A percentile compares a stretch with the other conserved stretches of the same genome.
These are phyloP conservation scores for Incumbomyces delicatus DNA, from an alignment of 2,329 filamentous ascomycete genomes.

Conservation along the genomic window DNA sequence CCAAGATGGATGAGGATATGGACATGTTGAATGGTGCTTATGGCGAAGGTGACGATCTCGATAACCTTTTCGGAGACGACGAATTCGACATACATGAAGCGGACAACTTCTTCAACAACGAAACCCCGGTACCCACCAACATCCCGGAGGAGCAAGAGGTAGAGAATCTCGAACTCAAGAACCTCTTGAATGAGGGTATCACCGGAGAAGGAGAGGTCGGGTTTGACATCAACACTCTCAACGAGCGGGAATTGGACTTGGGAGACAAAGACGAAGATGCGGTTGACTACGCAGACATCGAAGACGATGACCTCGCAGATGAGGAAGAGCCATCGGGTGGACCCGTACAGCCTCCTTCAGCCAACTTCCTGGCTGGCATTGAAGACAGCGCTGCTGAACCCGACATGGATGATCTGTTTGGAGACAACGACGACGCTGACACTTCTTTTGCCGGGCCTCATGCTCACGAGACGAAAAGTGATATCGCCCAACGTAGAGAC, in stretches of 20 bases:
- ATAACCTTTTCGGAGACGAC: constrained; percentile 16
- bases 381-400: constrained; percentile 49
- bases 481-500: constrained; percentile 13
- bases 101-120: neutral
- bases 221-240: constrained; percentile 17
- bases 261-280: constrained; percentile 80
- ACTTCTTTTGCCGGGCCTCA: constrained; percentile 7
- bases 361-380: constrained; percentile 22
- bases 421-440: constrained; percentile 15
- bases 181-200: constrained; percentile 31
- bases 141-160: neutral
- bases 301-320: constrained; percentile 81
- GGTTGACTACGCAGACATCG: constrained; percentile 81
- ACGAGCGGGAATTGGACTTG: constrained; percentile 27
- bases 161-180: constrained; percentile 19
- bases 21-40: neutral
- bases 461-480: constrained; percentile 2
- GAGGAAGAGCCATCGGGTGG: constrained; percentile 41
- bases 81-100: constrained; percentile 11
- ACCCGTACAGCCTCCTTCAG: constrained; percentile 9
- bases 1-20: constrained; percentile 2
- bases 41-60: constrained; percentile 13
- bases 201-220: constrained; percentile 13
- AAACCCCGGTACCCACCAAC: neutral
- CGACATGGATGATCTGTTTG: constrained; percentile 31